These are phyloP conservation scores for Fusarium phyllophilum DNA, from an alignment of 2,329 filamentous ascomycete species.

Conservation along the genomic window DNA sequence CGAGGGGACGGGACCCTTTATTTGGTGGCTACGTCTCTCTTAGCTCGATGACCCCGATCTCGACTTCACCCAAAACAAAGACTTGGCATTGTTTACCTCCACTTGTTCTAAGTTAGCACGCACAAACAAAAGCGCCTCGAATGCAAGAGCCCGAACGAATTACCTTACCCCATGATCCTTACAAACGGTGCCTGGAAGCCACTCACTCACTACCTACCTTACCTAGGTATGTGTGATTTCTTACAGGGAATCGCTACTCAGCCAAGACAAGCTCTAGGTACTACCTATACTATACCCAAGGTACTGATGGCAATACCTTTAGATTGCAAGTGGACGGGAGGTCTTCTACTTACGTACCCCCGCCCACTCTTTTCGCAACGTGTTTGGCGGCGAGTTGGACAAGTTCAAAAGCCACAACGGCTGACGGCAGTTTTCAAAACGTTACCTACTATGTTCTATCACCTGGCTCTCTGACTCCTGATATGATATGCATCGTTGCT, in stretches of 20 bases:
- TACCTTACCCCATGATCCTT: neutral
- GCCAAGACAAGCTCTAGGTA: conserved; percentile 3
- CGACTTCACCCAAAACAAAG: neutral
- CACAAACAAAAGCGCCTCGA: neutral
- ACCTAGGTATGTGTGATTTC: neutral
- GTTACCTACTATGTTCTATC: neutral
- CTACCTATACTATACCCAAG: neutral
- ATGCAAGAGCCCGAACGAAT: neutral
- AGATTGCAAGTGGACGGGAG: neutral
- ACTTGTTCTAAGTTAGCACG: neutral
- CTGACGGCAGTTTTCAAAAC: conserved; percentile 24
- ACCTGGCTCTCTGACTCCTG: neutral
- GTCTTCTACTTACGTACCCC: conserved; percentile 15
- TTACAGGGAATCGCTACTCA: conserved; percentile 1
- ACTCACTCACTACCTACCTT: neutral
- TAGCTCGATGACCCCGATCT: neutral
- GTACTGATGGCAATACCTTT: neutral
- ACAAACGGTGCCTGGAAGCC: neutral
- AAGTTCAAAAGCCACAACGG: conserved; percentile 30
- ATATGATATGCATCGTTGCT: neutral
- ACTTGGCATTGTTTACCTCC: conserved; percentile 5
- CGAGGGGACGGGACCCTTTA: neutral
- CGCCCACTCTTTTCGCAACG: conserved; percentile 25
- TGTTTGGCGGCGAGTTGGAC: conserved; percentile 22
- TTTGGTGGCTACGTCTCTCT: conserved; percentile 3